Evolutionary conservation across 169 alveolate species (phyloP), one percentile per base, ranked within the genome.

Genomic region (Babesia bigemina): DNA sequence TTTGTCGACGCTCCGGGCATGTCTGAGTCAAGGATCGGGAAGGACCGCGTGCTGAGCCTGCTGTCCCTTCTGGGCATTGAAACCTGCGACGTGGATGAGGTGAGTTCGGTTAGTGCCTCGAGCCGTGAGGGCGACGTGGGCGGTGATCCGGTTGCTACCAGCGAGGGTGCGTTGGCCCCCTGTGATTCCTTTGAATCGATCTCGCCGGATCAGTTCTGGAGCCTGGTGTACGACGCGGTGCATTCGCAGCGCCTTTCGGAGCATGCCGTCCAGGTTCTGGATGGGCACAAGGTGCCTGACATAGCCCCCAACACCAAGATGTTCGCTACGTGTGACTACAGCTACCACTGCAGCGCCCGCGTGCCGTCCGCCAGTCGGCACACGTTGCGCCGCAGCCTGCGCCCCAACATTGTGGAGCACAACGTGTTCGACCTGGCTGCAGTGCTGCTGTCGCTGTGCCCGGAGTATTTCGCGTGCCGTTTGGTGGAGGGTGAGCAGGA

Each of bases 311-410:
- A 81, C 53, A 39, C 71, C 0, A 60, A 57, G 52, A 81, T 81
- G 88, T 81, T 81, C 22, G 52, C 79, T 17, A 81, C 88, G 26
- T 71, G 74, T 28, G 88, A 81, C n/a, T 58, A 70, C 26, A 49
- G 44, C 29, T 81, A 33, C 66, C 88, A 81, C 59, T 24, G 71
- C 42, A 21, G 82, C 16, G 47, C 73, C 17, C 29, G 79, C 17
- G 33, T 72, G 16, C 88, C 88, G 3, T 21, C 75, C 16, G 63
- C 58, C 12, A 45, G 78, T 28, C 71, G 88, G 10, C 84, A 81
- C 49, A 29, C 63, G 3, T 42, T 72, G 63, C 72, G 88, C 24
- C 61, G 77, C 21, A 50, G 85, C 9, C 67, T 45, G 44, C 45
- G 59, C 13, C 62, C 44, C 22, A 50, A 42, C 13, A 60, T 81